Evolutionary conservation across 768 basidiomycete genomes (phyloP).

Genomic region (Tricholoma matsutake): DNA sequence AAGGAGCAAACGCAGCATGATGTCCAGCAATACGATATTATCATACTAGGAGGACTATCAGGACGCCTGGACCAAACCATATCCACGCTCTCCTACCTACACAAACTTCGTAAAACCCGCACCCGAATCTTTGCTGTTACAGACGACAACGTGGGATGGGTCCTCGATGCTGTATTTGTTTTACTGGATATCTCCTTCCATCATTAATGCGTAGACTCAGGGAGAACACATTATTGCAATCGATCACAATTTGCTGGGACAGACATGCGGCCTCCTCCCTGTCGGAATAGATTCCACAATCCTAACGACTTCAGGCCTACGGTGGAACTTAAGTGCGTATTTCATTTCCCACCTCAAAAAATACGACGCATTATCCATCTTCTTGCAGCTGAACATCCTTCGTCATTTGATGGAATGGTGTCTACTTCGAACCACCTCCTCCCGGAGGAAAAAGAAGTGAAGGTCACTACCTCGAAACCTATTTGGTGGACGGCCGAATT

Average conservation of each 20-base stretch:
- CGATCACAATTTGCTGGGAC: conserved; percentile 71
- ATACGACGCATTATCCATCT: background rate
- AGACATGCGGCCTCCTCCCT: conserved; percentile 93
- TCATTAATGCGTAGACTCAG: conserved; percentile 35
- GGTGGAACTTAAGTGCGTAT: conserved; percentile 82
- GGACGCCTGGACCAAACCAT: conserved; percentile 95
- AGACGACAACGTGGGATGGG: conserved; percentile 92
- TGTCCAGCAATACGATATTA: conserved; percentile 52
- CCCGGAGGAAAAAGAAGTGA: conserved; percentile 59
- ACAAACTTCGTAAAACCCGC: conserved; percentile 68
- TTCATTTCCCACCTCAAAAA: background rate
- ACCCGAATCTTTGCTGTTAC: conserved; percentile 71
- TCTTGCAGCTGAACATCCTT: conserved; percentile 51
- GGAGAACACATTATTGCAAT: conserved; percentile 80
- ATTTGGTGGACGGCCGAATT: conserved; percentile 92
- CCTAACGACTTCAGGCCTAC: conserved; percentile 79
- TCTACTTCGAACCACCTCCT: conserved; percentile 95
- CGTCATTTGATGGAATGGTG: conserved; percentile 80
- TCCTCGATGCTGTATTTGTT: conserved; percentile 62
- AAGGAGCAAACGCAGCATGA: conserved; percentile 41
- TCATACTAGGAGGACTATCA: conserved; percentile 85
- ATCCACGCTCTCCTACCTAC: conserved; percentile 80
- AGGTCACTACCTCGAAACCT: conserved; percentile 73
- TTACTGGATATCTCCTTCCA: background rate
- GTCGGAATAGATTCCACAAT: conserved; percentile 76